Evolutionary conservation across 2,329 filamentous ascomycete species (phyloP).

Genomic region (Colletotrichum paranaense): DNA sequence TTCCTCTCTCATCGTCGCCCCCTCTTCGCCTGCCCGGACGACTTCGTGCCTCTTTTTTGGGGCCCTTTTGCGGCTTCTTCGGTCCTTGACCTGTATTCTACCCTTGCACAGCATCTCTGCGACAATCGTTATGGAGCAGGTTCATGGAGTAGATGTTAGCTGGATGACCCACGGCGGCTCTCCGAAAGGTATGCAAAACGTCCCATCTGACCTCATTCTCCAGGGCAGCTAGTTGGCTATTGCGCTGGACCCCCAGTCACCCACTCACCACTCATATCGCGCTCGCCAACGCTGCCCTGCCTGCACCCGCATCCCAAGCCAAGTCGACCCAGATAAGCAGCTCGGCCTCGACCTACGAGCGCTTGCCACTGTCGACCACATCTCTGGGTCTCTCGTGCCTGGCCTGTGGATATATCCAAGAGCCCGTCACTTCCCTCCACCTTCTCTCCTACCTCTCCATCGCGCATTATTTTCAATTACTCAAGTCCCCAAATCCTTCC

Average conservation of each 20-base stretch:
- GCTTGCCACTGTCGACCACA: conserved; percentile 23
- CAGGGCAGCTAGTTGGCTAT: conserved; percentile 18
- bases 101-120: conserved; percentile 5
- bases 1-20: not conserved
- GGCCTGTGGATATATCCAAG: conserved; percentile 24
- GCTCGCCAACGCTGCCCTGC: conserved; percentile 14
- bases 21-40: not conserved
- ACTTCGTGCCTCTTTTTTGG: not conserved
- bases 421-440: conserved; percentile 9
- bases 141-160: conserved; percentile 86
- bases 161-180: conserved; percentile 88
- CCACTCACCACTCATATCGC: conserved; percentile 12
- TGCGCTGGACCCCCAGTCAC: conserved; percentile 12
- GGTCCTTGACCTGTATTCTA: not conserved
- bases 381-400: conserved; percentile 4
- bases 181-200: conserved; percentile 75
- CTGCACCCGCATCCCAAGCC: conserved; percentile 20
- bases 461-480: not conserved
- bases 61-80: conserved; percentile 21
- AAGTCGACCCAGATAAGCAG: conserved; percentile 33
- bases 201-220: conserved; percentile 34
- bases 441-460: not conserved
- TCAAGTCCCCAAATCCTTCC: not conserved
- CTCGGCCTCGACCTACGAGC: conserved; percentile 1
- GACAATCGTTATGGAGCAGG: conserved; percentile 75